Base-by-base conservation (phyloP, 106 monocot species). In the Iris macrosiphon region DNA sequence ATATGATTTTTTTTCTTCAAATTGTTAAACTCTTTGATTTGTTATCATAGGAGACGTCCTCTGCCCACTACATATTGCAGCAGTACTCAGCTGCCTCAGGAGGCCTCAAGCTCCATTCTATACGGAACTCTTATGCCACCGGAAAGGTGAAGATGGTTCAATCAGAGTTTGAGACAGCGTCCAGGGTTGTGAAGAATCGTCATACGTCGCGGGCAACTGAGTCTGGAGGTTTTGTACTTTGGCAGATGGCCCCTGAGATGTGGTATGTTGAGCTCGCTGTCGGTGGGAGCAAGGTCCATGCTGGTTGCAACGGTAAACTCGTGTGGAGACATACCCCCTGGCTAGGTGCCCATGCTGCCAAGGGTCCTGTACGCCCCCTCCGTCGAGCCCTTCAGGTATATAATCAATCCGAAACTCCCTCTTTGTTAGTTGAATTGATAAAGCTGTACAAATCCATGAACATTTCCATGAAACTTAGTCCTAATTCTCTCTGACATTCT, bases 231-330 rank as follows among this genome's bases (percentile, higher is more conserved):
- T 83, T 83, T 24, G 78, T 83, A 19, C 74, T 83, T 29, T 83
- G 83, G 83, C 83, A 83, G 67, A 83, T 83, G 83, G 19, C 55
- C 18, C 83, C 83, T 40, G 74, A 64, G 17, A 83, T 78, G 83
- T 78, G 83, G 83, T 83, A 78, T 4, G 62, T 78, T 9, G 83
- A 83, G 70, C 83, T 83, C 14, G 74, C 83, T 7, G 71, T 78
- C 3, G 78, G 74, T 2, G 78, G 62, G n/a, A 71, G 70, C 55
- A 83, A 78, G 61, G 67, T 83, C 15, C 78, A 67, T 12, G 83
- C 78, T 2, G 83, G 83, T 1, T 83, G 83, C 39, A 75, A 78
- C 45, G 83, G 83, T 13, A 67, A 78, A 67, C 69, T 67, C 8
- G 77, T 74, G 5, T 83, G 83, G 83, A 56, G 78, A 20, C 83